A percentile compares a stretch with the other conserved stretches of the same genome.
phyloP scores from a whole-genome alignment of 2,329 filamentous ascomycete genomes.

The Cladosporium sphaerospermum region DNA sequence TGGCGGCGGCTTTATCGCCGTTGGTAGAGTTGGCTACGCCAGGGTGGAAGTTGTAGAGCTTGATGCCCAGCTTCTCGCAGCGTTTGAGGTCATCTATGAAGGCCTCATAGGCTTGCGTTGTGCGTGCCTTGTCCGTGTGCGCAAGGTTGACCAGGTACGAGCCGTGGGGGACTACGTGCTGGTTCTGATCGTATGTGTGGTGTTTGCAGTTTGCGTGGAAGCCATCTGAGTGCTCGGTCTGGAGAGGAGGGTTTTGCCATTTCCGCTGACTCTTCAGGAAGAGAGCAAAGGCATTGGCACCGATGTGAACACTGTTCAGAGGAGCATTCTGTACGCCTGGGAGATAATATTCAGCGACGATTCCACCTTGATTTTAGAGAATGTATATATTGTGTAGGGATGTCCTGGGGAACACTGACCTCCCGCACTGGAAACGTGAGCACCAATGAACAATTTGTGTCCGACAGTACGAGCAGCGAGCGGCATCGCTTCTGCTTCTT shows the following conservation, averaged over 20 bases:
- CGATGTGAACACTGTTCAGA: constrained; percentile 36
- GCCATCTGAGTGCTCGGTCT: constrained; percentile 57
- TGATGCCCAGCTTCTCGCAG: constrained; percentile 80
- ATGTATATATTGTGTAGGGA: background rate
- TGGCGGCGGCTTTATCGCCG: constrained; percentile 60
- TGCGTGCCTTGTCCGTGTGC: constrained; percentile 71
- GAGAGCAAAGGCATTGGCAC: constrained; percentile 86
- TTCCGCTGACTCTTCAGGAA: constrained; percentile 96
- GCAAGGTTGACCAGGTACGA: constrained; percentile 96
- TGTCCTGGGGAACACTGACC: constrained; percentile 46
- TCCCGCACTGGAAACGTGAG: constrained; percentile 85
- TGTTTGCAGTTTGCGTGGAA: constrained; percentile 65
- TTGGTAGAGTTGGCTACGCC: constrained; percentile 64
- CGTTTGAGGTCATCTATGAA: constrained; percentile 85
- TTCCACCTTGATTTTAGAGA: background rate
- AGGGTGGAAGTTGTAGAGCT: constrained; percentile 96
- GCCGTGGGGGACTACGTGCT: constrained; percentile 81
- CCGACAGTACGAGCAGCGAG: constrained; percentile 63
- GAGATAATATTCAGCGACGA: background rate
- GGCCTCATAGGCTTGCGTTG: constrained; percentile 73
- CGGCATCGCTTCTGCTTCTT: constrained; percentile 53
- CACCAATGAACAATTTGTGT: constrained; percentile 79
- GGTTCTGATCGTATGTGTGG: constrained; percentile 63
- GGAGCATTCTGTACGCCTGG: constrained; percentile 84
- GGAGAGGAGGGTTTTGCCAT: constrained; percentile 78